Base-by-base conservation (phyloP, 2,329 filamentous ascomycete species). In the Sphaerulina vaccinii region DNA sequence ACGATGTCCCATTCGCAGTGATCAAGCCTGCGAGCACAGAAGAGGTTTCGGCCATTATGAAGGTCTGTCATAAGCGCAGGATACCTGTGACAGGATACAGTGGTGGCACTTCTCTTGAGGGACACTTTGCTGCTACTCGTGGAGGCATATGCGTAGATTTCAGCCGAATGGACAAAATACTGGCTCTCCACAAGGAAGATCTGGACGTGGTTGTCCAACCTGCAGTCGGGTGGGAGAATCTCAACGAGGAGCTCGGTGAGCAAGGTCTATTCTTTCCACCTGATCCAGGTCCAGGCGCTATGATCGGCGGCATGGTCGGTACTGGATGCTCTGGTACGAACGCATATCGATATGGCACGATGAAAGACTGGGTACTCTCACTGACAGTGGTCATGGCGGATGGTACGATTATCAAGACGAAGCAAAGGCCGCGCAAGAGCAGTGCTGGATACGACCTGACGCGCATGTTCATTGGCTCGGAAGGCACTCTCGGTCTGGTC, bases 361-460 rank as follows among this genome's bases (percentile, higher is more conserved):
- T 96, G 90, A 85, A 88, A 57, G 90, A 96, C 68, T 96, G 90
- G 90, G 91, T 96, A 10, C 74, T 95, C 18, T 87, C 82, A 48
- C 73, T 96, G 60, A 96, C 90, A 0, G 88, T 95, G 3, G 90
- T 96, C 9, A 79, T 96, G 63, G 90, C 90, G 15, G 91, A 96
- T 70, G 90, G 90, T 43, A 95, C 90, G 1, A 73, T 96, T 45
- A 86, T 96, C 73, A 92, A 91, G 76, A 96, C 91, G 9, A 80
- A 88, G 57, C 90, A 95, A 71, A 81, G 90, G 42, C 90, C 90
- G 9, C 82, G 90, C 60, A 96, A 96, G 77, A 91, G 87, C 65
- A 90, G 86, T 49, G 91, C 91, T 24, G 91, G 91, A 21, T 96
- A 96, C 72, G 90, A 96, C 69, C 79, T 96, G 45, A 96, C 90